Evolutionary conservation across 768 basidiomycete species (phyloP), one percentile per base, ranked within the genome.

Genomic region (Filobasidium wieringae): DNA sequence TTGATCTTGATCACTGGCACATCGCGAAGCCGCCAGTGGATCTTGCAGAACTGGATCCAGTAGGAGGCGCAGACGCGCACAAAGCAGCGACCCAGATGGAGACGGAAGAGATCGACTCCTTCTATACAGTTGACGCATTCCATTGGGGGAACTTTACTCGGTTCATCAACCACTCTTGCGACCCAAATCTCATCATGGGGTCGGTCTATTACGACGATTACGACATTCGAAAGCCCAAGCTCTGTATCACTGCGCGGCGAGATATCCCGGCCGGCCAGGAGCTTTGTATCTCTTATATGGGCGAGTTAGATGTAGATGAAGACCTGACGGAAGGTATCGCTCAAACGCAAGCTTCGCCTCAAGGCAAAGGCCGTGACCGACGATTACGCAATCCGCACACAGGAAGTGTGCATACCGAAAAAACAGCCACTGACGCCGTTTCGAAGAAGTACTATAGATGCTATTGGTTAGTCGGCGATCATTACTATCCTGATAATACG

Each of bases 91-190:
- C 7, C 2, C 50, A 31, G 27, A 29, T 43, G 4, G 33, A 33
- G 70, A 78, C 9, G 36, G 69, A 53, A 5, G 51, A 70, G 30
- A 60, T 63, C 12, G 37, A 33, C 30, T 30, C 22, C 31, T 34
- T 47, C 22, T 34, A 31, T 50, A 47, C 51, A 14, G 83, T 92
- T 2, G 90, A 93, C 74, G 90, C 90, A 4, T 93, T 85, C 69
- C 88, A 92, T 72, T 68, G 64, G 62, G 72, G 72, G 31, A 67
- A 92, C 89, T 90, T 91, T 72, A 91, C 90, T n/a, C 81, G 90
- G 31, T 93, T 87, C 66, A 73, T 92, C 64, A 95, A 93, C 63
- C 89, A 95, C 64, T 88, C 86, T 17, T 93, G 91, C 65, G 84
- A 88, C 57, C 90, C 90, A 0, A 95, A 93, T 68, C 83, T 84